These are phyloP conservation scores for Trametes versicolor DNA, from an alignment of 1,284 basidiomycete species.

Conservation along the genomic window DNA sequence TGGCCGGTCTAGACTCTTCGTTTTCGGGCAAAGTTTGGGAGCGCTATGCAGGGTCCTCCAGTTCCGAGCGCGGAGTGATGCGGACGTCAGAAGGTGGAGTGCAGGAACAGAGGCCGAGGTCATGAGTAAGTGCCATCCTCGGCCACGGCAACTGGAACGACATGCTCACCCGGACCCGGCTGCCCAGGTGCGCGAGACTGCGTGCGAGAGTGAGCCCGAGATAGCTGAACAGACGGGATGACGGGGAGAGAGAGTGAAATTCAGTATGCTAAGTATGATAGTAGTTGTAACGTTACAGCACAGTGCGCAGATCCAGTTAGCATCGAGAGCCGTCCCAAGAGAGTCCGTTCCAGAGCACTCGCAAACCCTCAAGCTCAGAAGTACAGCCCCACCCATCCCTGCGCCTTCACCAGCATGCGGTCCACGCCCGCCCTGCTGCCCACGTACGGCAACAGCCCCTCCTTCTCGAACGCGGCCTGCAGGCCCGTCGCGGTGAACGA, in stretches of 20 bases:
- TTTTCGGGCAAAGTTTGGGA: not conserved
- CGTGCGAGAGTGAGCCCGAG: too few species aligned
- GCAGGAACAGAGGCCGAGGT: too few species aligned
- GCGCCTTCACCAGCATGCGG: slow-evolving; percentile 52
- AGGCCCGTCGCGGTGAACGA: slow-evolving; percentile 53
- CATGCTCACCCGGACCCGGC: too few species aligned
- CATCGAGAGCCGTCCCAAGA: not conserved
- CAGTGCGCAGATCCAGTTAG: not conserved
- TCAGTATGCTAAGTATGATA: not conserved
- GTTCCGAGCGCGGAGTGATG: not conserved
- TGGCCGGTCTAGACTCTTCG: not conserved
- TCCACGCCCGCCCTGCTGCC: slow-evolving; percentile 59
- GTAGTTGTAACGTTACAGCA: not conserved
- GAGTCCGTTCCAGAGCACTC: not conserved
- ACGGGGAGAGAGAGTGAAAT: not conserved
- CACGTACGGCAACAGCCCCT: slow-evolving; percentile 55
- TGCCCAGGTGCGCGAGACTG: too few species aligned
- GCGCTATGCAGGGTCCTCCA: not conserved
- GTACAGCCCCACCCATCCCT: slow-evolving; percentile 63
- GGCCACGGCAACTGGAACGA: too few species aligned
- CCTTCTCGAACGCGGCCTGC: slow-evolving; percentile 39
- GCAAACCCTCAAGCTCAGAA: slow-evolving; percentile 41
- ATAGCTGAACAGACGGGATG: not conserved
- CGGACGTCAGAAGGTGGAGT: not conserved
- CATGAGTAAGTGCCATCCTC: too few species aligned